Conservation (phyloP, 2,329 filamentous ascomycete genomes). For the Aureobasidium melanogenum region DNA sequence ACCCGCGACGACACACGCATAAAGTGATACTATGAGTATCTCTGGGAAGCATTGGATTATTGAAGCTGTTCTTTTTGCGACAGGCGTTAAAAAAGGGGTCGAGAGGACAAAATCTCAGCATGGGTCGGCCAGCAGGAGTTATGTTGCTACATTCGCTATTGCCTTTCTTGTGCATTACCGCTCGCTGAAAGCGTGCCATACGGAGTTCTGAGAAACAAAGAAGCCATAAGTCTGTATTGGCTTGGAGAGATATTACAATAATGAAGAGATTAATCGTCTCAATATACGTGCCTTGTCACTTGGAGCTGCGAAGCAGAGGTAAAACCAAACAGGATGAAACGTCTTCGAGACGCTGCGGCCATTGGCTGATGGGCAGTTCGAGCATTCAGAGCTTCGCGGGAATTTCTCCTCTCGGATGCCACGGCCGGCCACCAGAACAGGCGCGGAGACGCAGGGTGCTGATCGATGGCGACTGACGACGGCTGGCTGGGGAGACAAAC, state of each 20-base stretch:
- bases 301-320: not conserved
- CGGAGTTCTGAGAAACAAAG: not conserved
- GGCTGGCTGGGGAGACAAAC: not conserved
- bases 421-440: not conserved
- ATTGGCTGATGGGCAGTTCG: not conserved
- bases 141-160: constrained; percentile 9
- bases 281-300: not conserved
- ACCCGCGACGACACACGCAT: not conserved
- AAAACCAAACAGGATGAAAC: not conserved
- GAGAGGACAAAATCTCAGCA: constrained; percentile 7
- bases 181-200: constrained; percentile 3
- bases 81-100: constrained; percentile 4
- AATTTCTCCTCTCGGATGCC: not conserved
- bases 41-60: constrained; percentile 7
- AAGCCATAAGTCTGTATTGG: not conserved
- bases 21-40: not conserved
- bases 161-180: constrained; percentile 5
- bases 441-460: not conserved
- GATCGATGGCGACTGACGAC: constrained; percentile 7
- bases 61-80: constrained; percentile 8
- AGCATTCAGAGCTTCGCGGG: not conserved
- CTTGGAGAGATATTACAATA: not conserved
- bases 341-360: not conserved
- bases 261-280: not conserved
- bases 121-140: constrained; percentile 10